Conservation (phyloP, 2,329 filamentous ascomycete genomes). For the Lasiodiplodia theobromae region DNA sequence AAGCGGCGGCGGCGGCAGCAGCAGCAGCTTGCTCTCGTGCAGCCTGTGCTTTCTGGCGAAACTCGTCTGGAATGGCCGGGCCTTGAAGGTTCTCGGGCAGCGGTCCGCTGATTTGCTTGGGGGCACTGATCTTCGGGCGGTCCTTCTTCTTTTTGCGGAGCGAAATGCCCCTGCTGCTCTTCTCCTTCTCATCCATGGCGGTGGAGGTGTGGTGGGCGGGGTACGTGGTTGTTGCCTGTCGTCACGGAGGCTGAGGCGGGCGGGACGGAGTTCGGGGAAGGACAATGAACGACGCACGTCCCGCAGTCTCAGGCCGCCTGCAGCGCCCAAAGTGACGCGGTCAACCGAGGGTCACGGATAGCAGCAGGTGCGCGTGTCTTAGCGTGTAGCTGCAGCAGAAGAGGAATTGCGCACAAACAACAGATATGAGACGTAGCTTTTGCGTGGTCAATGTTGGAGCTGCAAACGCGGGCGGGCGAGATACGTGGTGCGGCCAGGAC, state of each 20-base stretch:
- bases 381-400: neutral
- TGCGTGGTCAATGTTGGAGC: neutral
- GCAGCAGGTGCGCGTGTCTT: neutral
- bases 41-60: constrained; percentile 12
- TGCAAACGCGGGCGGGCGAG: neutral
- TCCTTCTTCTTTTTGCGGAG: constrained; percentile 67
- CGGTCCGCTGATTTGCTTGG: constrained; percentile 60
- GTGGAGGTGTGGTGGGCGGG: constrained; percentile 12
- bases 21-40: neutral
- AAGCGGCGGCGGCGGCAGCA: neutral
- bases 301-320: constrained; percentile 2
- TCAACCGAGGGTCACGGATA: neutral
- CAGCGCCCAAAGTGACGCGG: constrained; percentile 1
- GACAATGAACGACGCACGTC: constrained; percentile 24
- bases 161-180: constrained; percentile 60
- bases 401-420: too few relatives aligned
- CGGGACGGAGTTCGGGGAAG: constrained; percentile 26
- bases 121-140: constrained; percentile 66
- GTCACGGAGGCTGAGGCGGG: constrained; percentile 25
- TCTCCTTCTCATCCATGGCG: constrained; percentile 50
- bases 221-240: neutral
- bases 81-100: constrained; percentile 34
- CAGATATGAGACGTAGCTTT: neutral
- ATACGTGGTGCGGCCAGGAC: constrained; percentile 19
- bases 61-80: constrained; percentile 29